Evolutionary conservation across 164 flowering plant genomes (phyloP).

Genomic region (Piper longum): DNA sequence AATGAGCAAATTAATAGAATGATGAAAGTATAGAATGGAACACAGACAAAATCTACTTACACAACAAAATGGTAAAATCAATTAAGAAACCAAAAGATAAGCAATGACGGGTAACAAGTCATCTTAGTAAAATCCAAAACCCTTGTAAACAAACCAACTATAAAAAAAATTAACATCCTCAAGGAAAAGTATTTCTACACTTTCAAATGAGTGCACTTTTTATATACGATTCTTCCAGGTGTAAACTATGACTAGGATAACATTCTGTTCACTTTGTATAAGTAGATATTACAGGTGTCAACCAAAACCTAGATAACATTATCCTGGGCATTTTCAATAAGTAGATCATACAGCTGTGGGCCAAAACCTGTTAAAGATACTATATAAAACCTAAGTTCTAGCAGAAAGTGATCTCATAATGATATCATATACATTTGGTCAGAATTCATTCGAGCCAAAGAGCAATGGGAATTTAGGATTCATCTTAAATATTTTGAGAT

Average conservation of each 20-base stretch:
- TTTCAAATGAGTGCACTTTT: not conserved
- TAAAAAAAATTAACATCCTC: too few relatives aligned
- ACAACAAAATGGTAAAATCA: too few relatives aligned
- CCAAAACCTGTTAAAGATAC: too few relatives aligned
- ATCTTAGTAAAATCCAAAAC: too few relatives aligned
- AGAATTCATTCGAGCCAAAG: not conserved
- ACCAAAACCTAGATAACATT: not conserved
- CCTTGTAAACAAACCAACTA: too few relatives aligned
- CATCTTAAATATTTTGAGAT: not conserved
- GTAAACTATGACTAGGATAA: not conserved
- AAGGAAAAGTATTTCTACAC: too few relatives aligned
- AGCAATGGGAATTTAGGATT: not conserved
- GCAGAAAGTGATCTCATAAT: too few relatives aligned
- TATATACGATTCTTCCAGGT: not conserved
- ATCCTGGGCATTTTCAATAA: not conserved
- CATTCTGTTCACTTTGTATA: too few relatives aligned
- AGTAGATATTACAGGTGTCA: not conserved
- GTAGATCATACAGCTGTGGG: too few relatives aligned
- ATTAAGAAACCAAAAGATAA: too few relatives aligned
- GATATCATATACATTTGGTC: not conserved
- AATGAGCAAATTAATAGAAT: not conserved
- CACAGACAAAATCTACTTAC: not conserved
- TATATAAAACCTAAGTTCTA: too few relatives aligned
- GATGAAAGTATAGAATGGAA: not conserved
- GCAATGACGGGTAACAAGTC: too few relatives aligned